These are phyloP conservation scores for Agaricus sinodeliciosus DNA, from an alignment of 768 basidiomycete species.

Conservation along the genomic window DNA sequence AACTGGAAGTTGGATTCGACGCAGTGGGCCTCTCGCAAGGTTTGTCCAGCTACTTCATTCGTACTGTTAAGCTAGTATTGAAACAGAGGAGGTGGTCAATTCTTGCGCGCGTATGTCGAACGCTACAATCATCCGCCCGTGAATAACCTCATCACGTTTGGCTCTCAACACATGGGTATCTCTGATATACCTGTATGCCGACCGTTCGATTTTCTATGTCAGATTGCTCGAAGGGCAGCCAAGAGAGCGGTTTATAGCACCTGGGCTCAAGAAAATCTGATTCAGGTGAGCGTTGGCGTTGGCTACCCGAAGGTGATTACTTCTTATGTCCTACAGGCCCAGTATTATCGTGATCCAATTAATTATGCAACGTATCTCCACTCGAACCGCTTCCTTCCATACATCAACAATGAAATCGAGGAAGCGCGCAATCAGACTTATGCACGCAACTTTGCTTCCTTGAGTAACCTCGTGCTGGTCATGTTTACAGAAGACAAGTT, in stretches of 20 bases:
- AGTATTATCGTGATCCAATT: conserved; percentile 76
- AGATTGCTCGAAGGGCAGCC: conserved; percentile 54
- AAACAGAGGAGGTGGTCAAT: conserved; percentile 58
- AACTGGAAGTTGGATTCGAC: conserved; percentile 69
- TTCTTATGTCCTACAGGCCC: conserved; percentile 45
- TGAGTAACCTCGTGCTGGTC: conserved; percentile 66
- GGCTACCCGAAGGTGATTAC: not conserved
- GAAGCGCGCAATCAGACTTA: conserved; percentile 53
- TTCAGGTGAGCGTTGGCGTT: conserved; percentile 45
- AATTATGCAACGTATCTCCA: conserved; percentile 52
- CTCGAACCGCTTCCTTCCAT: conserved; percentile 60
- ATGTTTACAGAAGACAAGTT: conserved; percentile 70
- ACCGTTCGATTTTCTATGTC: conserved; percentile 63
- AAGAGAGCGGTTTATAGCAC: conserved; percentile 60
- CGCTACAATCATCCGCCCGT: conserved; percentile 67
- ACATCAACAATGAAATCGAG: conserved; percentile 74
- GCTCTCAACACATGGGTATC: conserved; percentile 83
- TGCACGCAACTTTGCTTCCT: conserved; percentile 47
- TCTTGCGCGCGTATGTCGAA: conserved; percentile 81
- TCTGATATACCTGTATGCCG: conserved; percentile 67
- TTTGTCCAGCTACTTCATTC: conserved; percentile 14
- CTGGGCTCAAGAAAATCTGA: conserved; percentile 72
- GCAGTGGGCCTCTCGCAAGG: conserved; percentile 89
- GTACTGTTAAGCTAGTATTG: not conserved
- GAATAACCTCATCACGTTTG: conserved; percentile 81